phyloP scores from a whole-genome alignment of 163 green algal genomes.

The Chlamydomonas reinhardtii region DNA sequence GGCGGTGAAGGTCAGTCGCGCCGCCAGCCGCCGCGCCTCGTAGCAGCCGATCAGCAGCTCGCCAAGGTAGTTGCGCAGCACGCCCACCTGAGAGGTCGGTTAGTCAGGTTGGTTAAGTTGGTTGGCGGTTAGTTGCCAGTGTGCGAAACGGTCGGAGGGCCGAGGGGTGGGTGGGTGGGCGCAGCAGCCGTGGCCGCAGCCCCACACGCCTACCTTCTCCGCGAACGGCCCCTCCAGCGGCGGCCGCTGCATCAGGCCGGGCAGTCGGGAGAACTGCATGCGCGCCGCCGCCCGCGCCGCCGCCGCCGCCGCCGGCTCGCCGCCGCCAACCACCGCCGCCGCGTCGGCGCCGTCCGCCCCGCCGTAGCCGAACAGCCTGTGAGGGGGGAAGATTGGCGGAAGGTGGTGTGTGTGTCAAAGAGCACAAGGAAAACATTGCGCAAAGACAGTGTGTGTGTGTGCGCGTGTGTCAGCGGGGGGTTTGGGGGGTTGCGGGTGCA shows the following conservation, averaged over 20 bases:
- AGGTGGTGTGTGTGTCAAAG: too few species aligned
- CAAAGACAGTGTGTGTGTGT: too few species aligned
- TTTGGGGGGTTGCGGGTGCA: too few species aligned
- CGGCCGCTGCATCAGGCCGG: slow-evolving; percentile 51
- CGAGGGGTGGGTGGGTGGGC: too few species aligned
- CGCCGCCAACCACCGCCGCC: not conserved
- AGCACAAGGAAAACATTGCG: too few species aligned
- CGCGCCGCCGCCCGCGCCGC: not conserved
- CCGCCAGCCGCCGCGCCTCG: slow-evolving; percentile 59
- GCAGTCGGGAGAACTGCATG: not conserved
- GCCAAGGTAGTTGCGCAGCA: slow-evolving; percentile 72
- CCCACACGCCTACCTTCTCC: slow-evolving; percentile 37
- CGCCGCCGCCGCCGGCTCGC: not conserved
- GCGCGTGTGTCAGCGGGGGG: too few species aligned
- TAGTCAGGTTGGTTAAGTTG: not conserved
- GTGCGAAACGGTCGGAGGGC: not conserved
- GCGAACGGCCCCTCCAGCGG: slow-evolving; percentile 45
- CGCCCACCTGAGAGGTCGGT: slow-evolving; percentile 38
- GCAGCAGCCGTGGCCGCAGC: not conserved
- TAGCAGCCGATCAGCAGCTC: slow-evolving; percentile 64
- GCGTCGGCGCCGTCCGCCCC: not conserved
- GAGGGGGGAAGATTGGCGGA: not conserved
- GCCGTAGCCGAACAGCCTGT: slow-evolving; percentile 49
- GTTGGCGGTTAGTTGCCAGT: not conserved
- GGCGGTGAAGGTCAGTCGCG: slow-evolving; percentile 33